A percentile compares a stretch with the other conserved stretches of the same genome.
These are phyloP conservation scores for Bipolaris cookei DNA, from an alignment of 2,329 filamentous ascomycete species.

Conservation along the genomic window DNA sequence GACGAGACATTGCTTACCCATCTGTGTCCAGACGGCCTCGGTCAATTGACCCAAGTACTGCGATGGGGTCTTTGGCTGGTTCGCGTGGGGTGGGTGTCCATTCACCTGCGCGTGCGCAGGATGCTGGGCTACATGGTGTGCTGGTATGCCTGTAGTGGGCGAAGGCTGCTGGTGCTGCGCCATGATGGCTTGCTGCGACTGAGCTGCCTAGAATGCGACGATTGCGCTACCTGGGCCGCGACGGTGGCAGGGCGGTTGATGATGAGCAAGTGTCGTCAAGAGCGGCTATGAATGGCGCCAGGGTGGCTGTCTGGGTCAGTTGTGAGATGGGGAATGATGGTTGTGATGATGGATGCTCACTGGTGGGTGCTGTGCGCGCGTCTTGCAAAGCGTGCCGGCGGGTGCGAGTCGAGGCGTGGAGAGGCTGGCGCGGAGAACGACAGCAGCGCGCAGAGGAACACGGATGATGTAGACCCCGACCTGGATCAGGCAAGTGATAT, in stretches of 20 bases:
- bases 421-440: slow-evolving; percentile 34
- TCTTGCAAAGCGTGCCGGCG: slow-evolving; percentile 18
- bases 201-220: slow-evolving; percentile 16
- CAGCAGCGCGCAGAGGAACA: slow-evolving; percentile 33
- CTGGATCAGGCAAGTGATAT: slow-evolving; percentile 7
- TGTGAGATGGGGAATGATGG: slow-evolving; percentile 6
- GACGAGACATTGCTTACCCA: slow-evolving; percentile 67
- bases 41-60: slow-evolving; percentile 81
- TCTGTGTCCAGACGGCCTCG: slow-evolving; percentile 88
- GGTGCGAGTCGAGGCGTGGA: slow-evolving; percentile 30
- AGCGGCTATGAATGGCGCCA: slow-evolving; percentile 1
- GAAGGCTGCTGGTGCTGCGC: slow-evolving; percentile 77
- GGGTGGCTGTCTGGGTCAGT: slow-evolving; percentile 3
- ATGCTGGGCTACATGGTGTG: slow-evolving; percentile 71
- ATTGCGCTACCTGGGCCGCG: slow-evolving; percentile 19
- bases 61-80: slow-evolving; percentile 67
- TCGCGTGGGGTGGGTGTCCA: slow-evolving; percentile 61
- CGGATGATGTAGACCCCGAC: slow-evolving; percentile 18
- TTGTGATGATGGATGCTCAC: slow-evolving; percentile 10
- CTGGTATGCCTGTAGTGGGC: slow-evolving; percentile 74
- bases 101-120: slow-evolving; percentile 65
- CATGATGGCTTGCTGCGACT: slow-evolving; percentile 55
- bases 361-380: slow-evolving; percentile 20
- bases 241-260: slow-evolving; percentile 16
- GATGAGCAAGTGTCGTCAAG: slow-evolving; percentile 7